Evolutionary conservation across 257 asterid genomes (phyloP), one percentile per base, ranked within the genome.

Genomic region (Anisodus acutangulus): DNA sequence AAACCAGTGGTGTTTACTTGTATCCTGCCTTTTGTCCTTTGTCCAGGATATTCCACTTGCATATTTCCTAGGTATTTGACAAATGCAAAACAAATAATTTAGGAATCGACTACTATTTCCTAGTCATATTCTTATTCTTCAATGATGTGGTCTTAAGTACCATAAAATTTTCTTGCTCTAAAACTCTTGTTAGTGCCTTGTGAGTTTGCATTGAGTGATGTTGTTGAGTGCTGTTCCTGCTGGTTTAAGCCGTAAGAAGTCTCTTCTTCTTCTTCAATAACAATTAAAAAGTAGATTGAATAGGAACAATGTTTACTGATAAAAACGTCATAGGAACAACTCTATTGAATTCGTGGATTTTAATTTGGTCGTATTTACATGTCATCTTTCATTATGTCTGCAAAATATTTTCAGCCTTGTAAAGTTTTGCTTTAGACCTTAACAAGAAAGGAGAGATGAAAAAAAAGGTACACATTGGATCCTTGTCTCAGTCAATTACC

Each of bases 291-390:
- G 49, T 22, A 10, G 41, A 74, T 47, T 74, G 60, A 74, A 26
- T 22, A 74, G 43, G 62, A 22, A 22, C 22, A 6, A 17, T 1
- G 49, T 51, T 49, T 12, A 13, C 76, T 67, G 74, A 6, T 13
- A 13, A 2, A 35, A 13, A 68, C 17, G 19, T 72, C 16, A 13
- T 5, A 47, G 62, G 53, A 72, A 49, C 45, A 49, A 8, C 45
- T 22, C 22, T 22, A 68, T 68, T 37, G 22, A 68, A 6, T 12
- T 74, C 22, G 3, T 49, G 62, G 43, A 49, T 74, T 74, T 26
- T 74, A 49, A 11, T 74, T 74, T 49, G 81, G 62, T 22, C 22
- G n/a, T 11, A 22, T 74, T 72, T 49, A 74, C 81, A 12, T 26
- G 62, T 49, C 41, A 47, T 72, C 59, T 22, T 72, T 74, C 81